Conservation (phyloP, 371 early-diverging fungal genomes). For the Lichtheimia ramosa region DNA sequence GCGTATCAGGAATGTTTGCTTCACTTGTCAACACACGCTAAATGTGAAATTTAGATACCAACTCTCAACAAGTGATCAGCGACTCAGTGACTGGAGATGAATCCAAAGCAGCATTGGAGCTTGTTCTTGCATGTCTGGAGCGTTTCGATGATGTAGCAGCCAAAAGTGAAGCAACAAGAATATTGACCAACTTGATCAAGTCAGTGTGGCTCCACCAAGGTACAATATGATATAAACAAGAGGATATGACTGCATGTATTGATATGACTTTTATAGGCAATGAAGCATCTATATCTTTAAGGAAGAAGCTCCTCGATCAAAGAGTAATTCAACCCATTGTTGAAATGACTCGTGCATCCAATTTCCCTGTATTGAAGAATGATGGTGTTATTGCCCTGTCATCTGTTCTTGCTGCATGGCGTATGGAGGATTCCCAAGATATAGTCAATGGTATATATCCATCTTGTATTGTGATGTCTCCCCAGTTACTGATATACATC, state of each 20-base stretch:
- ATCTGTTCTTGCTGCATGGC: conserved; percentile 42
- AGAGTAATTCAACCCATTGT: conserved; percentile 46
- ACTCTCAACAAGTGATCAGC: conserved; percentile 32
- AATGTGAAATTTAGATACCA: conserved; percentile 22
- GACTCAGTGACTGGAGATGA: not conserved
- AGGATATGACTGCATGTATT: not conserved
- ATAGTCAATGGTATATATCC: not conserved
- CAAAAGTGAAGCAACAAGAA: conserved; percentile 64
- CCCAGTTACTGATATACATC: not conserved
- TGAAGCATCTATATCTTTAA: conserved; percentile 26
- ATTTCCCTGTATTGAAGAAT: conserved; percentile 59
- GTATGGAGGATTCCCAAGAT: conserved; percentile 8
- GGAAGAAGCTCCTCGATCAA: conserved; percentile 34
- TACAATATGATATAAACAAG: not conserved
- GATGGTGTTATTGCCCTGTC: conserved; percentile 63
- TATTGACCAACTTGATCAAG: conserved; percentile 61
- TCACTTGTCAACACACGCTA: too few relatives aligned
- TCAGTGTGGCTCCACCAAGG: conserved; percentile 36
- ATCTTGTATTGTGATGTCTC: too few relatives aligned
- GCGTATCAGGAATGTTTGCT: conserved; percentile 8
- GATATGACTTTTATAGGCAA: not conserved
- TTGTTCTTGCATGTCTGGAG: conserved; percentile 43
- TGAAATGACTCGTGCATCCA: conserved; percentile 54
- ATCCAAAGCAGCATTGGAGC: conserved; percentile 15
- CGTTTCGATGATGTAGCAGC: conserved; percentile 61